These are phyloP conservation scores for Flaveria sonorensis DNA, from an alignment of 129 eudicot genomes.

Conservation along the genomic window DNA sequence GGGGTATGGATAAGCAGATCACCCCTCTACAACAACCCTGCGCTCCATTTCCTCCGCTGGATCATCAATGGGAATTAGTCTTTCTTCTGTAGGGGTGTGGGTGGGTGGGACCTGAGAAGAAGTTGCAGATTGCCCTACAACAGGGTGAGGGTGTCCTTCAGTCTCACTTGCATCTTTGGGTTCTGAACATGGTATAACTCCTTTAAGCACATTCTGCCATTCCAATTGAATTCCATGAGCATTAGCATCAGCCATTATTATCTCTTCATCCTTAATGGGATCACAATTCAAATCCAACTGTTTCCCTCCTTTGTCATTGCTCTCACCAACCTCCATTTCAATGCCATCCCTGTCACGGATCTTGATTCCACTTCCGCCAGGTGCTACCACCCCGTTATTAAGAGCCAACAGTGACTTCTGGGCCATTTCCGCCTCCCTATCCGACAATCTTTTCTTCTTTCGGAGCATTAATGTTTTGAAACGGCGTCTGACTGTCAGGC, in stretches of 20 bases:
- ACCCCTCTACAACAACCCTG: constrained; percentile 25
- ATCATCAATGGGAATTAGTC: constrained; percentile 4
- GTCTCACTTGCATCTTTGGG: constrained; percentile 33
- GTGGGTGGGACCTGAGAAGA: constrained; percentile 6
- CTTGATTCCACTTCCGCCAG: background rate
- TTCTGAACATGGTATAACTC: constrained; percentile 25
- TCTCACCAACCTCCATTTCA: constrained; percentile 36
- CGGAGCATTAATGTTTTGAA: constrained; percentile 84
- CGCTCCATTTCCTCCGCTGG: background rate
- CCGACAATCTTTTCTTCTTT: constrained; percentile 68
- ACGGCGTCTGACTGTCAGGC: constrained; percentile 78
- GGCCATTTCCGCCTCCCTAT: constrained; percentile 42
- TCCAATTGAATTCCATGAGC: constrained; percentile 43
- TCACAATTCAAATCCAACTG: constrained; percentile 69
- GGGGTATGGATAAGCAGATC: background rate
- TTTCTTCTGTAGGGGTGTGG: background rate
- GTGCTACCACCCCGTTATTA: constrained; percentile 6
- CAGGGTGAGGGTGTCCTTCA: constrained; percentile 10
- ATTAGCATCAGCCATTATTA: constrained; percentile 31
- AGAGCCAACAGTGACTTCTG: constrained; percentile 19
- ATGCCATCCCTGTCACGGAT: constrained; percentile 4
- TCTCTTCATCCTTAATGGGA: constrained; percentile 67
- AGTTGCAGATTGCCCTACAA: background rate
- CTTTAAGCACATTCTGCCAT: constrained; percentile 36
- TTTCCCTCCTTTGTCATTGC: constrained; percentile 41